Base-by-base conservation (phyloP, 73 alveolate species). In the Paraurostyla sp. region DNA sequence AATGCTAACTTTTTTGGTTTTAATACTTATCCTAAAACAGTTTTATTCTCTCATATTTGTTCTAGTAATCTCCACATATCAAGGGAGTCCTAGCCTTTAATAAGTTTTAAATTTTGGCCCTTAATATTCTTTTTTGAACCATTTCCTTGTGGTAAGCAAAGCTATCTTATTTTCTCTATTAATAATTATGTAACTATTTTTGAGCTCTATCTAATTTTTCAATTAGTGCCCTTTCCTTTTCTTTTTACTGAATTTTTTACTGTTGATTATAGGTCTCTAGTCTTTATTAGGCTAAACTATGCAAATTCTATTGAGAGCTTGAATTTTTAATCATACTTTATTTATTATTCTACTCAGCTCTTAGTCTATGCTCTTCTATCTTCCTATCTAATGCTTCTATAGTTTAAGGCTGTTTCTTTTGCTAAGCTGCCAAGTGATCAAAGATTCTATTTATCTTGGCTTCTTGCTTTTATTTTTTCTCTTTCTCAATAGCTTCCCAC, bases 111-210 rank as follows among this genome's bases (percentile, higher is more conserved):
- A 73, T 73, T 27, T 73, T 73, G 7, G 86, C 65, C 29, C 86
- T 73, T 18, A 73, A 30, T 43, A 73, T 73, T 42, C 86, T 42
- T 56, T 73, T 73, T 45, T 73, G 38, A 13, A 48, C 71, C 71
- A 48, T 73, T 73, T 73, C 86, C 52, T 49, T 73, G 9, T 73
- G 50, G 30, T 73, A 46, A 22, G 32, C 29, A 29, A 32, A 49
- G 52, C 51, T 29, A 1, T 48, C 86, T 45, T 73, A 27, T 25
- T 73, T 73, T 1, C 7, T 3, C 33, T 48, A 13, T 48, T 48
- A 38, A 43, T 73, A 43, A 11, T 73, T 56, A 23, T 73, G 40
- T 40, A 73, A 38, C 9, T 27, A 4, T 40, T 0, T 18, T 65
- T 65, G 41, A 2, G 82, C 82, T 30, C 41, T 65, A 40, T 7